These are phyloP conservation scores for Aspergillus felis DNA, from an alignment of 2,329 filamentous ascomycete species.

Conservation along the genomic window DNA sequence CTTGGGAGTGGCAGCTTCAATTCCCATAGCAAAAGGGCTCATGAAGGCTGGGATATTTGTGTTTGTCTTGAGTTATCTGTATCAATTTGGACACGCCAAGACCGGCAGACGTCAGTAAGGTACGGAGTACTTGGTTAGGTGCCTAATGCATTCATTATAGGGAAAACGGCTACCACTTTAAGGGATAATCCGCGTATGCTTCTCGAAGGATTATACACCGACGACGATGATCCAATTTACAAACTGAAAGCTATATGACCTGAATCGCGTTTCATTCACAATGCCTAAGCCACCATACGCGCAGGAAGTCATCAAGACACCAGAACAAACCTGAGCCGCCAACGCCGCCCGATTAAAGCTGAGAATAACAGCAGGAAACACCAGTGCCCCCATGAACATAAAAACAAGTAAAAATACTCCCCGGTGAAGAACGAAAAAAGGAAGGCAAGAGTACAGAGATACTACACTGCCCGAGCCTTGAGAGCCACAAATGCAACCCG, in stretches of 20 bases:
- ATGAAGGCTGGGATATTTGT: constrained; percentile 13
- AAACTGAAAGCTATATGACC: not conserved
- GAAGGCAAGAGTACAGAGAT: constrained; percentile 6
- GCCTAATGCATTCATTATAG: not conserved
- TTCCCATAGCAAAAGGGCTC: constrained; percentile 2
- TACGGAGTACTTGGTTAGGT: not conserved
- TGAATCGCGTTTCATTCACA: not conserved
- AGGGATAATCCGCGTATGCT: not conserved
- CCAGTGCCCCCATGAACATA: constrained; percentile 14
- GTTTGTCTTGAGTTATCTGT: constrained; percentile 25
- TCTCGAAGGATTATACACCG: not conserved
- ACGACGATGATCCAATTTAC: not conserved
- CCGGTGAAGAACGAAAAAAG: constrained; percentile 2
- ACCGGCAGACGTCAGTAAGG: not conserved
- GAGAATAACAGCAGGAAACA: constrained; percentile 5
- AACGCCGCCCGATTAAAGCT: constrained; percentile 15
- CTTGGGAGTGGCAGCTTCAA: not conserved
- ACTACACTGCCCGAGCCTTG: constrained; percentile 5
- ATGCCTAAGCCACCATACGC: constrained; percentile 4
- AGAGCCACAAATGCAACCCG: not conserved
- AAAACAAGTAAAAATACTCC: constrained; percentile 14
- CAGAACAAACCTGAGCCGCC: constrained; percentile 12
- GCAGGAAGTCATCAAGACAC: not conserved
- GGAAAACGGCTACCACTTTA: not conserved
- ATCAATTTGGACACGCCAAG: constrained; percentile 15